Conservation (phyloP, 352 stramenopile genomes). For the Pythium sukuiense region DNA sequence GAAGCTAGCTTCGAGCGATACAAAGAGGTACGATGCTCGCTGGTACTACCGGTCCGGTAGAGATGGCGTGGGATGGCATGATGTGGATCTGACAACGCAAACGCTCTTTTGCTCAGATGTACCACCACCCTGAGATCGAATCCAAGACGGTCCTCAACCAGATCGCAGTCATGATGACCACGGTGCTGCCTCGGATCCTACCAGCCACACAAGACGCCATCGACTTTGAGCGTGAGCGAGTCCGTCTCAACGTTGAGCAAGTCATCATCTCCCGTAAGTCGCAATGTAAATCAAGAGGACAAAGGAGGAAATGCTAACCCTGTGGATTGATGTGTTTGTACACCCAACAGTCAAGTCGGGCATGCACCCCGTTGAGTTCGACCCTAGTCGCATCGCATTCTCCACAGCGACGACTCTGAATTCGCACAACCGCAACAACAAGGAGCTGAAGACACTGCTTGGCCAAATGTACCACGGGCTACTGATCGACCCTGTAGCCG, state of each 20-base stretch:
- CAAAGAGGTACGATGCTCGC: constrained; percentile 32
- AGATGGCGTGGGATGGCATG: neutral
- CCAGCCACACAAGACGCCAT: constrained; percentile 53
- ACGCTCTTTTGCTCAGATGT: neutral
- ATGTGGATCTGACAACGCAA: neutral
- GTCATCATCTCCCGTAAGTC: constrained; percentile 42
- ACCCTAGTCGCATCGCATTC: constrained; percentile 53
- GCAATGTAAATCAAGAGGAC: too few species aligned
- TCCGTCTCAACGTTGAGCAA: constrained; percentile 41
- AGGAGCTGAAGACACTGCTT: constrained; percentile 52
- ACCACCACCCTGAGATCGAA: constrained; percentile 5
- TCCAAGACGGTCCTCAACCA: constrained; percentile 17
- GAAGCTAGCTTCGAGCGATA: constrained; percentile 56
- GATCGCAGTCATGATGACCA: constrained; percentile 51
- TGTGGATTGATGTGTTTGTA: neutral
- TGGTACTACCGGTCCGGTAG: neutral
- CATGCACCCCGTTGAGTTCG: constrained; percentile 41
- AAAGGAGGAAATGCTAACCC: neutral
- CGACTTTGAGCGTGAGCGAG: constrained; percentile 40
- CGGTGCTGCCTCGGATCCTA: constrained; percentile 63
- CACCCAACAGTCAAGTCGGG: constrained; percentile 22
- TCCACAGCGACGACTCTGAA: constrained; percentile 62
- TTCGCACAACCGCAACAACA: constrained; percentile 70
- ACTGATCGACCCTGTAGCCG: constrained; percentile 35
- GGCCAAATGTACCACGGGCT: constrained; percentile 54